Evolutionary conservation across 2,329 filamentous ascomycete genomes (phyloP), one percentile per base, ranked within the genome.

Genomic region (Monosporascus ibericus): DNA sequence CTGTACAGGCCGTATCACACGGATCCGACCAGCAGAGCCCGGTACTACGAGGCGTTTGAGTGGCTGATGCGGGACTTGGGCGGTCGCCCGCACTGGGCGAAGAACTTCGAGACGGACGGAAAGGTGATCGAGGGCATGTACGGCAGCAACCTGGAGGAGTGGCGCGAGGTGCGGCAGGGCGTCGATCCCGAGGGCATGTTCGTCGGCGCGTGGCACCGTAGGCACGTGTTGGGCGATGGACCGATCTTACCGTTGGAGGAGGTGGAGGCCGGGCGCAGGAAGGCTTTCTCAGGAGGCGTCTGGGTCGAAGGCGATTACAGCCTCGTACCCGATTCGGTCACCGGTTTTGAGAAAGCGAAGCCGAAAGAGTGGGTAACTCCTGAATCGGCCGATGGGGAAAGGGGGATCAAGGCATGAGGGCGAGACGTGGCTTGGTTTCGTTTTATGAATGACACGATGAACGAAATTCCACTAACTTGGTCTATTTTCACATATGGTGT

Each of bases 41-140:
- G 87, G 47, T 95, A 95, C 75, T 96, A 95, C 69, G 79, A 92
- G 70, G 91, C 87, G 1, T 95, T 96, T 59, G 91, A 96, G 70
- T 92, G 86, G 77, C 75, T 96, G 46, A 95, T 95, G 91, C 85
- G 83, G 54, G 88, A 95, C 44, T 75, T 95, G 60, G 88, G 87
- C 49, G 91, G 87, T 8, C 81, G 81, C 46, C 91, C 91, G 18
- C 91, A 96, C 70, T 96, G 91, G 89, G 91, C 91, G 7, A 96
- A 96, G 78, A 95, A 96, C 68, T 96, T 95, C 69, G 74, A 77
- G 47, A 77, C 79, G 8, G 76, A 80, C 4, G 77, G 80, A 11
- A 63, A 73, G 0, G 82, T 88, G 30, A 77, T 95, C 44, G 78
- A 81, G 53, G 67, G 69, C 1, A 82, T 89, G 68, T 95, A 94